Evolutionary conservation across 2,329 filamentous ascomycete genomes (phyloP).

Genomic region (Cordyceps pruinosa): DNA sequence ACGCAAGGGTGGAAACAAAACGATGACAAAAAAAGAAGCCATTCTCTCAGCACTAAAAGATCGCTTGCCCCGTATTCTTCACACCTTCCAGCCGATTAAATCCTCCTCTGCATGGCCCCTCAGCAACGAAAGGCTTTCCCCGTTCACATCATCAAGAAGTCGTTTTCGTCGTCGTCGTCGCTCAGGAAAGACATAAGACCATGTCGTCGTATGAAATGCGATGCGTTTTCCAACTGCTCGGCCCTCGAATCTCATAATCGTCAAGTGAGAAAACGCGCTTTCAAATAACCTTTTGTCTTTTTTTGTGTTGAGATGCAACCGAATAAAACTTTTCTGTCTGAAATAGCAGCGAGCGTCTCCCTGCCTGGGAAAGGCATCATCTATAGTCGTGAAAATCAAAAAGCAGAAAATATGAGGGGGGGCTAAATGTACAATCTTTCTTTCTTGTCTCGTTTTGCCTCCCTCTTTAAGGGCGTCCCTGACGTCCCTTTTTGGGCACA

Average conservation of each 20-base stretch:
- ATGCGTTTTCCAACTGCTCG: neutral
- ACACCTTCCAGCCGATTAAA: neutral
- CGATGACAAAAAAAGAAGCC: neutral
- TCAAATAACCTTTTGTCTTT: conserved; percentile 5
- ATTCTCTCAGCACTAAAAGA: neutral
- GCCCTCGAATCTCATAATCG: neutral
- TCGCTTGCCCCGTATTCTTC: neutral
- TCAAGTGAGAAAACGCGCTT: neutral
- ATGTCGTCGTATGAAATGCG: conserved; percentile 1
- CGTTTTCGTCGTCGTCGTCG: neutral
- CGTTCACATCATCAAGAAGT: neutral
- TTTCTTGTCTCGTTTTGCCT: conserved; percentile 15
- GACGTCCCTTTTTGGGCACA: conserved; percentile 36
- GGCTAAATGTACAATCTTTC: conserved; percentile 27
- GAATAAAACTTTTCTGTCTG: conserved; percentile 12
- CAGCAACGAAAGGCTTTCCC: neutral
- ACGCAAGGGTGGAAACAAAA: neutral
- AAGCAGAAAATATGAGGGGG: conserved; percentile 23
- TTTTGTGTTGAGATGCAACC: conserved; percentile 9
- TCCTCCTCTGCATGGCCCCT: neutral
- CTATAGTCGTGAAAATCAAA: conserved; percentile 29
- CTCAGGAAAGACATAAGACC: neutral
- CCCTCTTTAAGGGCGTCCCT: conserved; percentile 24
- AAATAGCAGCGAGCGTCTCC: conserved; percentile 10
- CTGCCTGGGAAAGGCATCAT: conserved; percentile 14